Evolutionary conservation across 1,139 yeast species (phyloP).

Genomic region (Scheffersomyces cryptocercus): DNA sequence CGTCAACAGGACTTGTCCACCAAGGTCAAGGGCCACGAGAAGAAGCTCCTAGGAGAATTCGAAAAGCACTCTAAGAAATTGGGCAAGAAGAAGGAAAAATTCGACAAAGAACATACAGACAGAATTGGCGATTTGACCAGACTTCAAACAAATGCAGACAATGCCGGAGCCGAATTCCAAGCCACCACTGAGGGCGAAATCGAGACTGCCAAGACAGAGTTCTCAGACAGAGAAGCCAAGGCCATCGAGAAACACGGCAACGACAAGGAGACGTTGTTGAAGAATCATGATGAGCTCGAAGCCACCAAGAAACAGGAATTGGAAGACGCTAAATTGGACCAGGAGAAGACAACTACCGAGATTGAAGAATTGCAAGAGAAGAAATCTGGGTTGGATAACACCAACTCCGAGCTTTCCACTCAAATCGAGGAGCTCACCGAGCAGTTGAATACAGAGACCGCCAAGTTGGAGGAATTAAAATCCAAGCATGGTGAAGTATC

Average conservation of each 20-base stretch:
- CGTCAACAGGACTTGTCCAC: constrained; percentile 40
- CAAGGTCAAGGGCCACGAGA: constrained; percentile 45
- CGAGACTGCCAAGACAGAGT: constrained; percentile 47
- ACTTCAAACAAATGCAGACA: constrained; percentile 32
- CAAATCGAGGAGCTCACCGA: constrained; percentile 45
- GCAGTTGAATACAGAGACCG: constrained; percentile 40
- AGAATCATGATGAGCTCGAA: constrained; percentile 49
- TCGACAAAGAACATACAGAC: constrained; percentile 39
- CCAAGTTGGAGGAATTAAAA: constrained; percentile 42
- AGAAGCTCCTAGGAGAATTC: constrained; percentile 43
- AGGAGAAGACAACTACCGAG: constrained; percentile 46
- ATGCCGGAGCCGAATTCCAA: constrained; percentile 38
- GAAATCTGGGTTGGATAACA: constrained; percentile 41
- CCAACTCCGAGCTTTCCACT: constrained; percentile 44
- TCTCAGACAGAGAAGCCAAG: constrained; percentile 45
- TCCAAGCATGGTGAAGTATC: constrained; percentile 42
- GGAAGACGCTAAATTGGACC: constrained; percentile 48
- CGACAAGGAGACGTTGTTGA: constrained; percentile 45
- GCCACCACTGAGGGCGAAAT: constrained; percentile 42
- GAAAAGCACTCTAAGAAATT: constrained; percentile 41
- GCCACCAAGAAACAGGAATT: constrained; percentile 52
- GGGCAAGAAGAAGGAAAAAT: constrained; percentile 42
- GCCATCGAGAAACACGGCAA: constrained; percentile 49
- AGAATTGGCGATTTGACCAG: constrained; percentile 35
- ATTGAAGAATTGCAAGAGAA: constrained; percentile 47